A percentile compares a stretch with the other conserved stretches of the same genome.
These are phyloP conservation scores for Lanmaoa rubissima DNA, from an alignment of 768 basidiomycete species.

Conservation along the genomic window DNA sequence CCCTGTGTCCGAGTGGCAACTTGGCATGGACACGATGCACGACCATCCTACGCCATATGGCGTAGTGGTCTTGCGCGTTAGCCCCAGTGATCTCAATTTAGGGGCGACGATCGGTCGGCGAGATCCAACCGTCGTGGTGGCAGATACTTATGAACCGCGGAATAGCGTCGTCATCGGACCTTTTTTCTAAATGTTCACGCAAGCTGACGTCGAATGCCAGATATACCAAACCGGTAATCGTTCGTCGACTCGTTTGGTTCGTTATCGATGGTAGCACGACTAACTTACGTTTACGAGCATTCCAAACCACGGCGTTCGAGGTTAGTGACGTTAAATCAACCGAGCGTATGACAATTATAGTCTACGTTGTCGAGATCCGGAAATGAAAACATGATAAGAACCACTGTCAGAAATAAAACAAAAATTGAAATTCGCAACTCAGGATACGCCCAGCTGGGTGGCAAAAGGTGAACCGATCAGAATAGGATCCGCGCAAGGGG, in stretches of 20 bases:
- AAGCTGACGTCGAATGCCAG: not conserved
- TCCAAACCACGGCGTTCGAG: slow-evolving; percentile 2
- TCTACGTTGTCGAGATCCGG: slow-evolving; percentile 15
- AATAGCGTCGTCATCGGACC: slow-evolving; percentile 14
- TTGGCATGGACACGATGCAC: not conserved
- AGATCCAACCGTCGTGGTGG: slow-evolving; percentile 15
- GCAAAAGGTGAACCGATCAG: slow-evolving; percentile 13
- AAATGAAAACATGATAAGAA: slow-evolving; percentile 20
- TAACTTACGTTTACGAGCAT: slow-evolving; percentile 14
- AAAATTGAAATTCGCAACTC: slow-evolving; percentile 5
- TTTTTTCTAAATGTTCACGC: not conserved
- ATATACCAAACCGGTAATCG: not conserved
- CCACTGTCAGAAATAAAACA: slow-evolving; percentile 9
- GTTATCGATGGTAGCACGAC: slow-evolving; percentile 2
- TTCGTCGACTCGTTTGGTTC: not conserved
- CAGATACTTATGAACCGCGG: slow-evolving; percentile 14
- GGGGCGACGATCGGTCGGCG: not conserved
- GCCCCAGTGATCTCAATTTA: not conserved
- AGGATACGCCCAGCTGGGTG: slow-evolving; percentile 1
- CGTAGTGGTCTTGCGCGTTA: slow-evolving; percentile 7
- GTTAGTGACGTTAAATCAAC: slow-evolving; percentile 13
- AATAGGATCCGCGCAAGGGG: slow-evolving; percentile 12
- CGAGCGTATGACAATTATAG: slow-evolving; percentile 9
- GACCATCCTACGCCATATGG: slow-evolving; percentile 1
- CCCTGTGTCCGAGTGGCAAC: not conserved